Percentiles rank a stretch among this genome's conserved stretches.
These are phyloP conservation scores for Zygoascus sp. DNA, from an alignment of 1,139 yeast genomes.

Conservation along the genomic window DNA sequence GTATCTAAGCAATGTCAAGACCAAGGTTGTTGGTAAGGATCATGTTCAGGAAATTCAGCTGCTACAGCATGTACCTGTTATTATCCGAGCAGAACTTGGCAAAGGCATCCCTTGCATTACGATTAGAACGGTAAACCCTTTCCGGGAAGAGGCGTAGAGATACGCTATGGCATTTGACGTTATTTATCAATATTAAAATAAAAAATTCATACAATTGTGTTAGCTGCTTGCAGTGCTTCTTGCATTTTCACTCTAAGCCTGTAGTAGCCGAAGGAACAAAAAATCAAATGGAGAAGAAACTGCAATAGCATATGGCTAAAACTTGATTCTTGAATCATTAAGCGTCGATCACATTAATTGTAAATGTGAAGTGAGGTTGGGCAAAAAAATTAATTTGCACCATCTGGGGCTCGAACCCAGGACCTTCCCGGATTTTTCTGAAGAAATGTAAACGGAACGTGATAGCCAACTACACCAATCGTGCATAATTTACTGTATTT, in stretches of 20 bases:
- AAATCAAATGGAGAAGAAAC: too few species aligned
- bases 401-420: constrained; percentile 16
- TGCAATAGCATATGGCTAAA: background rate
- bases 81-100: constrained; percentile 87
- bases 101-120: constrained; percentile 88
- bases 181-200: constrained; percentile 1
- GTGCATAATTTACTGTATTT: constrained; percentile 1
- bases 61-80: constrained; percentile 72
- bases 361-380: too few species aligned
- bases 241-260: too few species aligned
- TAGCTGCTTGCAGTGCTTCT: too few species aligned
- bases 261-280: too few species aligned
- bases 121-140: constrained; percentile 90
- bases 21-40: constrained; percentile 56
- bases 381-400: constrained; percentile 13
- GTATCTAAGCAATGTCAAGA: constrained; percentile 47
- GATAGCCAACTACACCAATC: constrained; percentile 15
- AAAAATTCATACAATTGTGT: background rate
- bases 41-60: constrained; percentile 77
- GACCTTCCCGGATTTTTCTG: constrained; percentile 13
- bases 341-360: background rate
- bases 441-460: constrained; percentile 13
- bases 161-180: background rate
- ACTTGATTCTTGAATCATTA: background rate
- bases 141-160: constrained; percentile 35